These are phyloP conservation scores for Boletus huronensis DNA, from an alignment of 768 basidiomycete genomes.

Conservation along the genomic window DNA sequence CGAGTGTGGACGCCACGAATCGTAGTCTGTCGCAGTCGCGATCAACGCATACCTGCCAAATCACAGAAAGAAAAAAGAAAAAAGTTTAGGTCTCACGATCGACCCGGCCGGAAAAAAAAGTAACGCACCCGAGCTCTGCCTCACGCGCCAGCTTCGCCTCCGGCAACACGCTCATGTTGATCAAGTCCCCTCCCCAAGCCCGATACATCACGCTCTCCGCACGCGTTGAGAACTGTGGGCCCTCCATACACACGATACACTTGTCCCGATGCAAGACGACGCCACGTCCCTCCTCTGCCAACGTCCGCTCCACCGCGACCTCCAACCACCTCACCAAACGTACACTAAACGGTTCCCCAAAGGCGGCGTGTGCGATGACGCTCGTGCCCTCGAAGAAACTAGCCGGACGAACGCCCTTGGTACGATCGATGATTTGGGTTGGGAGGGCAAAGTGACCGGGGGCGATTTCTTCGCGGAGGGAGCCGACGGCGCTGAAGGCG, in stretches of 20 bases:
- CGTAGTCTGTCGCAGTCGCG: slow-evolving; percentile 91
- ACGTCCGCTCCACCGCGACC: slow-evolving; percentile 55
- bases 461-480: slow-evolving; percentile 86
- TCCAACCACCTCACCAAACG: slow-evolving; percentile 65
- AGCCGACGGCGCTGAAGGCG: slow-evolving; percentile 95
- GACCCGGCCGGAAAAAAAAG: neutral
- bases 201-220: slow-evolving; percentile 96
- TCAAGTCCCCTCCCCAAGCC: slow-evolving; percentile 87
- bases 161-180: slow-evolving; percentile 96
- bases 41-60: slow-evolving; percentile 80
- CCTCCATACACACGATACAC: slow-evolving; percentile 95
- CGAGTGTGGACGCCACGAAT: slow-evolving; percentile 83
- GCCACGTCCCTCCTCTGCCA: slow-evolving; percentile 54
- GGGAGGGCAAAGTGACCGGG: slow-evolving; percentile 90
- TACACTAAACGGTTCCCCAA: slow-evolving; percentile 86
- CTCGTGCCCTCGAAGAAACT: slow-evolving; percentile 82
- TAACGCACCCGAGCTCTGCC: slow-evolving; percentile 78
- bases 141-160: slow-evolving; percentile 97
- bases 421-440: slow-evolving; percentile 92
- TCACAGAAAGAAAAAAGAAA: neutral
- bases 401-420: slow-evolving; percentile 86
- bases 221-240: slow-evolving; percentile 96
- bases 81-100: neutral
- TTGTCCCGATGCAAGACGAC: slow-evolving; percentile 76
- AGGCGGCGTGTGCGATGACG: slow-evolving; percentile 89